Conservation (phyloP, 2,329 filamentous ascomycete genomes). For the Penicillium sp. region DNA sequence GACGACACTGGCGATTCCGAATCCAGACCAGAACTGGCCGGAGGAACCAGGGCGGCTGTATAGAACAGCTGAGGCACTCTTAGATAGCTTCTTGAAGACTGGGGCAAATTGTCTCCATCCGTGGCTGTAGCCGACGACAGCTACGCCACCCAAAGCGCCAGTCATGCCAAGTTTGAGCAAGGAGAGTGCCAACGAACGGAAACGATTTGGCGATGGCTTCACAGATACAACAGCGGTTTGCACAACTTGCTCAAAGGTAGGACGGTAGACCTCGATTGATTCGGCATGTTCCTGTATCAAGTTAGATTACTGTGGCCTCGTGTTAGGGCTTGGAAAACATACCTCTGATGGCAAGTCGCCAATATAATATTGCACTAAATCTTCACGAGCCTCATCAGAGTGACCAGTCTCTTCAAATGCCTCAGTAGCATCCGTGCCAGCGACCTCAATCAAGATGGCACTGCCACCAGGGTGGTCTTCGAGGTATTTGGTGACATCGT, state of each 20-base stretch:
- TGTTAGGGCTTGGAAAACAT: not conserved
- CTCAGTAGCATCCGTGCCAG: conserved; percentile 42
- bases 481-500: conserved; percentile 57
- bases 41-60: not conserved
- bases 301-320: not conserved
- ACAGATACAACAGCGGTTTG: conserved; percentile 19
- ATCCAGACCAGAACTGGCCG: conserved; percentile 19
- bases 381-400: conserved; percentile 44
- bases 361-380: conserved; percentile 36
- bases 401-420: conserved; percentile 45
- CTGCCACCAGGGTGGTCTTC: conserved; percentile 55
- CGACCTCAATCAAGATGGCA: conserved; percentile 40
- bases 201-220: not conserved
- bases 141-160: not conserved
- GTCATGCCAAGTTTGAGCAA: not conserved
- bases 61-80: not conserved
- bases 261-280: conserved; percentile 19
- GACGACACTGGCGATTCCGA: conserved; percentile 20
- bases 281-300: conserved; percentile 15
- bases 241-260: conserved; percentile 20
- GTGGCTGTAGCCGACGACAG: not conserved
- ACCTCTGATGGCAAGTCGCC: conserved; percentile 27
- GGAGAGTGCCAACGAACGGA: not conserved
- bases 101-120: not conserved
- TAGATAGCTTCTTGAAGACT: not conserved